Conservation (phyloP, 306 rosid species). For the Benincasa hispida region DNA sequence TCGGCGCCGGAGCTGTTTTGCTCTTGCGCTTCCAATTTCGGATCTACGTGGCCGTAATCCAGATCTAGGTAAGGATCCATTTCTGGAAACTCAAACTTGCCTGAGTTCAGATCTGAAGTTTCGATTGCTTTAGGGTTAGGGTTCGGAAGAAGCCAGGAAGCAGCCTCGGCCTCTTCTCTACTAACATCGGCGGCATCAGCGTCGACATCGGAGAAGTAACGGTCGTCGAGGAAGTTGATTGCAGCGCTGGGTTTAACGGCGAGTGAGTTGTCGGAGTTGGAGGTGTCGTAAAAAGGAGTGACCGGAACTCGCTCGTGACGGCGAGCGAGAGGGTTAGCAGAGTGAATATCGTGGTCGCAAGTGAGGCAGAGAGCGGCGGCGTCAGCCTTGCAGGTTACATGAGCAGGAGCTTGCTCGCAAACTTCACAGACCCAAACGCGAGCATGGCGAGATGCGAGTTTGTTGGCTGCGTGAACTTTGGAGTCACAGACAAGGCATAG, state of each 20-base stretch:
- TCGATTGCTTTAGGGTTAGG: conserved; percentile 34
- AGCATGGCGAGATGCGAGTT: conserved; percentile 87
- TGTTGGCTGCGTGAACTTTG: conserved; percentile 79
- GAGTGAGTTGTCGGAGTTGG: conserved; percentile 9
- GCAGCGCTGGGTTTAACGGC: conserved; percentile 5
- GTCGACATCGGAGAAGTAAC: conserved; percentile 44
- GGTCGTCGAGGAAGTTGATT: conserved; percentile 35
- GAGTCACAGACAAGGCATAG: conserved; percentile 66
- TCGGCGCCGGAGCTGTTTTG: conserved; percentile 58
- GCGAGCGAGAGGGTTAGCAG: conserved; percentile 84
- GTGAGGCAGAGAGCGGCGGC: conserved; percentile 77
- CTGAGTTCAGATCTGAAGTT: conserved; percentile 47
- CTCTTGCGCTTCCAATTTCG: conserved; percentile 42
- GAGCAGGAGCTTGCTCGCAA: conserved; percentile 88
- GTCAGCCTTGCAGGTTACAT: conserved; percentile 91
- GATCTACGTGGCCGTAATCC: conserved; percentile 45
- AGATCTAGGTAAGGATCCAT: conserved; percentile 65
- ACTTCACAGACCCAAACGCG: conserved; percentile 83
- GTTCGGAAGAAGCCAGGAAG: conserved; percentile 78
- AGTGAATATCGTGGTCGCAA: conserved; percentile 90
- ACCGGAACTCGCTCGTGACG: conserved; percentile 75
- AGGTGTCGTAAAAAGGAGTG: conserved; percentile 41
- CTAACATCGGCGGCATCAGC: conserved; percentile 44
- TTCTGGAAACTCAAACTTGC: conserved; percentile 35
- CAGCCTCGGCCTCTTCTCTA: conserved; percentile 85